Conservation (phyloP, 768 basidiomycete species). For the Hypholoma fasciculare region DNA sequence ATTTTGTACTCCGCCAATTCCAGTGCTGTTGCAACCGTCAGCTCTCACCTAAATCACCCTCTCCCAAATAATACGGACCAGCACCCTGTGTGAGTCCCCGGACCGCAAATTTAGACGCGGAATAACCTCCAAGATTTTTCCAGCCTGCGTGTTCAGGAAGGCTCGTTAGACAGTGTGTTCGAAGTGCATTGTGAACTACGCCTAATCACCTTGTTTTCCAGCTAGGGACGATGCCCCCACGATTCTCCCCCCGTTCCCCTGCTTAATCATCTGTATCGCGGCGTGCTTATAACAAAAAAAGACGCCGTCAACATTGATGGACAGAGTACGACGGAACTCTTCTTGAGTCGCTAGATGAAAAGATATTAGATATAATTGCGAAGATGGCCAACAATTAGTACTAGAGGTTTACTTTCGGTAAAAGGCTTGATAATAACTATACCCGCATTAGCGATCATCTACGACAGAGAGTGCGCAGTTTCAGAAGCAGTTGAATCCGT, state of each 20-base stretch:
- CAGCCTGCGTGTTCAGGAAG: background rate
- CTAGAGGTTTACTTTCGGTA: slow-evolving; percentile 14
- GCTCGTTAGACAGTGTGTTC: too few species aligned
- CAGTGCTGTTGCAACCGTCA: slow-evolving; percentile 4
- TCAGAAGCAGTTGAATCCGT: too few species aligned
- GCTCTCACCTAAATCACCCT: background rate
- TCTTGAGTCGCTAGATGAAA: slow-evolving; percentile 28
- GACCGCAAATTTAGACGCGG: slow-evolving; percentile 38
- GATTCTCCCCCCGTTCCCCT: slow-evolving; percentile 54
- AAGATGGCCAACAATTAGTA: background rate
- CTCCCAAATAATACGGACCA: slow-evolving; percentile 21
- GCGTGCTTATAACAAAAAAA: slow-evolving; percentile 68
- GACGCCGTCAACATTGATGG: slow-evolving; percentile 56
- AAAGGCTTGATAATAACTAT: slow-evolving; percentile 13
- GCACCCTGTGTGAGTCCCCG: slow-evolving; percentile 39
- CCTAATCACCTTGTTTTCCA: slow-evolving; percentile 33
- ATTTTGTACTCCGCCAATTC: slow-evolving; percentile 24
- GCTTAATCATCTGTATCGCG: slow-evolving; percentile 58
- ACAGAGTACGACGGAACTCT: slow-evolving; percentile 41
- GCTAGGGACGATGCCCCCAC: slow-evolving; percentile 38
- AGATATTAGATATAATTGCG: background rate
- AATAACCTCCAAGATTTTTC: slow-evolving; percentile 24
- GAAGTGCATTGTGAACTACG: too few species aligned
- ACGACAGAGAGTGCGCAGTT: too few species aligned
- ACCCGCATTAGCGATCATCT: slow-evolving; percentile 47